Evolutionary conservation across 306 rosid species (phyloP).

Genomic region (Senna siamea): DNA sequence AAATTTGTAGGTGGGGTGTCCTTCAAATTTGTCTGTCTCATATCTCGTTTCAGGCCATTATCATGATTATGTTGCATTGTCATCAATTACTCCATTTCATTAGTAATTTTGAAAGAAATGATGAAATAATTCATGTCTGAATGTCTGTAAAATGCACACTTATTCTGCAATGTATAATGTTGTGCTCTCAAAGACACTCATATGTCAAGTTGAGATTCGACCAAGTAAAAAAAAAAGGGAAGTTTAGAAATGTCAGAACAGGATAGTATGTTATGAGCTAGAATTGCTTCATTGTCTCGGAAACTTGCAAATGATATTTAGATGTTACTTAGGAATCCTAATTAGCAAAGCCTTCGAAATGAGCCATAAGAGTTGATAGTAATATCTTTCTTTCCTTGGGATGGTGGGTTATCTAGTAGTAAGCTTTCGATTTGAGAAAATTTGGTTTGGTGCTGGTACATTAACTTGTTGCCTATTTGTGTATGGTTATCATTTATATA

Average conservation of each 20-base stretch:
- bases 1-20: slow-evolving; percentile 15
- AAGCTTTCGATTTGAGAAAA: slow-evolving; percentile 28
- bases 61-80: slow-evolving; percentile 24
- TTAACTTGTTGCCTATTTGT: not conserved
- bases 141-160: slow-evolving; percentile 6
- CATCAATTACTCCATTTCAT: slow-evolving; percentile 26
- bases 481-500: not conserved
- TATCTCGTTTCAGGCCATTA: slow-evolving; percentile 22
- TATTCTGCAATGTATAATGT: slow-evolving; percentile 16
- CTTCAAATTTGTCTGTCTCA: slow-evolving; percentile 1
- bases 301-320: slow-evolving; percentile 17
- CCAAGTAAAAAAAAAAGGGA: slow-evolving; percentile 1
- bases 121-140: slow-evolving; percentile 23
- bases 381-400: not conserved
- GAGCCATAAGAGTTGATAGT: not conserved
- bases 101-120: slow-evolving; percentile 30
- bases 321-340: slow-evolving; percentile 1
- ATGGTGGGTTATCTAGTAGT: not conserved
- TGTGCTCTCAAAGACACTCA: slow-evolving; percentile 9
- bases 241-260: not conserved
- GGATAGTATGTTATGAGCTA: slow-evolving; percentile 18
- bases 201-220: slow-evolving; percentile 20
- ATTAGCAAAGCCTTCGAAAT: not conserved
- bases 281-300: slow-evolving; percentile 14
- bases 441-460: not conserved